Evolutionary conservation across 2,329 filamentous ascomycete species (phyloP), one percentile per base, ranked within the genome.

Genomic region (Tetracladium maxilliforme): DNA sequence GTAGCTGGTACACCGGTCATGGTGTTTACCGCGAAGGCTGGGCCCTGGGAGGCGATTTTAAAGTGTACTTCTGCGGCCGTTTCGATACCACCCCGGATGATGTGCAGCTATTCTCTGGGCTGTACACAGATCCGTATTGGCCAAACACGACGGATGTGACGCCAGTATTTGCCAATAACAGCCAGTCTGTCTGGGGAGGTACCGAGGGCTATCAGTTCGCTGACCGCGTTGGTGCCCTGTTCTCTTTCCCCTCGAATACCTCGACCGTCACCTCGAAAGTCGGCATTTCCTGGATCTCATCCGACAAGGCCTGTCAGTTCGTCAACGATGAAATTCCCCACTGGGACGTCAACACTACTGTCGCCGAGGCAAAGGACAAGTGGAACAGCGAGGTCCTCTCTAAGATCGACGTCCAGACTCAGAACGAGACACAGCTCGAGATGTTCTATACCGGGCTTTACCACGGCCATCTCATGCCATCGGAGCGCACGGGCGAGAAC

Each of bases 381-480:
- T 62, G 58, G 58, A 61, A 61, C 26, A 43, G 45, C 3, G 50
- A 60, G 14, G 52, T 61, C 0, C 47, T 62, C 22, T 52, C 48
- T 23, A 59, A 52, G 22, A 49, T 61, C 10, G 42, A 48, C 5
- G 45, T 56, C 8, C 32, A 42, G 2, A 43, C 43, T 7, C 41
- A 44, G 10, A 60, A 70, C 35, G 27, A 44, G n/a, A 53, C 54
- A 0, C 61, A 61, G 14, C 43, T 69, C 1, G 44, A 50, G 9
- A 45, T 71, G 23, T 44, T 74, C 5, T 75, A 74, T 41, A 61
- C 63, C 1, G 62, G 58, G 2, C 42, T 75, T 6, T 73, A 73
- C 33, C 63, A 65, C 35, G 65, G 67, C 54, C 64, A 70, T 33
- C 39, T 73, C n/a, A 63, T 71, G 32, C 67, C 67, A 0, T 70